Percentiles rank a stretch among this genome's conserved stretches.
Conservation (phyloP, 345 rosid species). For the Brassica cretica region DNA sequence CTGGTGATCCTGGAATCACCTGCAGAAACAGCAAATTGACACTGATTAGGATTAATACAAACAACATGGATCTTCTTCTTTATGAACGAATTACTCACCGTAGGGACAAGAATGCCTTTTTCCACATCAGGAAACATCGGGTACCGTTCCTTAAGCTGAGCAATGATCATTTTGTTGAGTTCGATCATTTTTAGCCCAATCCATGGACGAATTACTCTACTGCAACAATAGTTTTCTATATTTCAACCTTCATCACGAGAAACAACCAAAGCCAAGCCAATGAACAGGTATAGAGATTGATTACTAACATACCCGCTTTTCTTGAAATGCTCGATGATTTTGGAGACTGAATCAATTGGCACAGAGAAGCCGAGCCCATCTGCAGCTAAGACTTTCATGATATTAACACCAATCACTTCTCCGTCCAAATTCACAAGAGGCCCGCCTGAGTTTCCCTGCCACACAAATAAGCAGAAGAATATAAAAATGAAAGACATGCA, state of each 20-base stretch:
- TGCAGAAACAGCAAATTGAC: conserved; percentile 18
- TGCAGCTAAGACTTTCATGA: conserved; percentile 76
- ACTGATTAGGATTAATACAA: background rate
- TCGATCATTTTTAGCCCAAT: conserved; percentile 93
- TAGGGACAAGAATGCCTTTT: conserved; percentile 72
- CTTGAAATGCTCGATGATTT: conserved; percentile 78
- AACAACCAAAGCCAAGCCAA: background rate
- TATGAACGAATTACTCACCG: conserved; percentile 46
- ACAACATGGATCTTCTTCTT: background rate
- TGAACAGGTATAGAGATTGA: background rate
- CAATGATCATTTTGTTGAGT: conserved; percentile 72
- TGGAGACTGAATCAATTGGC: conserved; percentile 75
- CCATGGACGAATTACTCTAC: conserved; percentile 95
- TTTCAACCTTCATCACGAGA: background rate
- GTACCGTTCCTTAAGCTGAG: conserved; percentile 85
- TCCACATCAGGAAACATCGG: conserved; percentile 63
- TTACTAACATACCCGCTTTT: conserved; percentile 64
- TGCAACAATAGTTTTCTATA: conserved; percentile 34
- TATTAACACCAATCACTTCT: conserved; percentile 85
- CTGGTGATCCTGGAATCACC: conserved; percentile 94
- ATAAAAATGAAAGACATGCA: background rate
- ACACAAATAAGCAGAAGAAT: conserved; percentile 11
- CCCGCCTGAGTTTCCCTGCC: conserved; percentile 94
- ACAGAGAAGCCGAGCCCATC: conserved; percentile 82
- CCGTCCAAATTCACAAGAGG: conserved; percentile 93